Base-by-base conservation (phyloP, 1,139 yeast species). In the Scheffersomyces insectosa region DNA sequence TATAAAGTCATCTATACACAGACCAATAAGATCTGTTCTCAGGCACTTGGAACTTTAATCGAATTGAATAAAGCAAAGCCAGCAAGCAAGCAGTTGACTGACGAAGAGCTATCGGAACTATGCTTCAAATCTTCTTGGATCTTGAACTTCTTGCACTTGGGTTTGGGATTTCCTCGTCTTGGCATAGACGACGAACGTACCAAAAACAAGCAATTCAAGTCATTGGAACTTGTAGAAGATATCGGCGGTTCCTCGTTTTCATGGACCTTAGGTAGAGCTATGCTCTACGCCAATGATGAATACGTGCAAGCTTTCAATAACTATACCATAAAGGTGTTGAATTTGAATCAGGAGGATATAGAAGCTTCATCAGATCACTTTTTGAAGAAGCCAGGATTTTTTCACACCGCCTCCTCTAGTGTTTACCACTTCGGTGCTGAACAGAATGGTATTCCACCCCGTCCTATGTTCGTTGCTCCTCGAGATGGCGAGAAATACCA, bases 211-310 rank as follows among this genome's bases (percentile, higher is more conserved):
- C 56, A 57, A 33, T 70, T 65, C 57, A 70, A 78, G 42, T 72
- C 86, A 0, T 74, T 88, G 45, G 80, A 78, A 46, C 70, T 86
- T 15, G 82, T 83, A 14, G 87, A 85, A 47, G 71, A 75, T 42
- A 68, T 87, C 39, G 80, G 80, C 34, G 89, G 88, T 0, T 70
- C 79, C 1, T 81, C 83, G 33, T 84, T 86, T 47, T 80, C 93
- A 1, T 88, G 96, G 96, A 87, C 96, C 0, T 65, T 88, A 38
- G 96, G 96, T 2, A 71, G 91, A 41, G 95, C 95, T 3, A 62
- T 88, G 4, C 60, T 88, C 25, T 88, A 88, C 56, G 70, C 77
- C 37, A 73, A 70, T 49, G 78, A 72, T 47, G 78, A 72, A 48
- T 72, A 70, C 43, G 58, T 64, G 10, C 72, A 68, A 44, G 75